Evolutionary conservation across 148 eudicot genomes (phyloP).

Genomic region (Chenopodium quinoa): DNA sequence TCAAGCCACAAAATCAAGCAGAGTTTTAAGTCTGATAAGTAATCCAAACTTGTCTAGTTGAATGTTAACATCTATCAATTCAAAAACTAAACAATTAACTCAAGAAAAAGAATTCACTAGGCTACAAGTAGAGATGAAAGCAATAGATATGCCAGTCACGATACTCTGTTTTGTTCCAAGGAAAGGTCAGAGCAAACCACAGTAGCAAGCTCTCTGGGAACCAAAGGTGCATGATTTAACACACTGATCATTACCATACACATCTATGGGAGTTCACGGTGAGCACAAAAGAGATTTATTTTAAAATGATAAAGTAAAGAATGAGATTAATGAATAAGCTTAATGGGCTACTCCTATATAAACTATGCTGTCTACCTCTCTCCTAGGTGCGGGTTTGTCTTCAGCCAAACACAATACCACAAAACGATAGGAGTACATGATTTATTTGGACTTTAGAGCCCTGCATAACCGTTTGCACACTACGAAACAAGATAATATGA

Average conservation of each 20-base stretch:
- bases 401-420: neutral
- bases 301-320: neutral
- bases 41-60: neutral
- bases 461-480: neutral
- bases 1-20: neutral
- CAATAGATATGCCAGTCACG: neutral
- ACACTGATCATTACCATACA: neutral
- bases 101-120: neutral
- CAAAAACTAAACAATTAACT: neutral
- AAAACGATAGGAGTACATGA: neutral
- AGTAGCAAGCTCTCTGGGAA: neutral
- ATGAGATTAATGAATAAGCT: too few relatives aligned
- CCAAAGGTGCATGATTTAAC: neutral
- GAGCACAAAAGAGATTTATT: neutral
- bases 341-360: neutral
- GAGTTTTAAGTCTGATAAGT: neutral
- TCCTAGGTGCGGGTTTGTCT: neutral
- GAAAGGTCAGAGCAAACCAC: neutral
- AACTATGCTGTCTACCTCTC: neutral
- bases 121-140: neutral
- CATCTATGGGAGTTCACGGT: neutral
- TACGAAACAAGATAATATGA: neutral
- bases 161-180: neutral
- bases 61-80: neutral
- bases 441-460: neutral